Base-by-base conservation (phyloP, 1,139 yeast genomes). In the Taphrina deformans region DNA sequence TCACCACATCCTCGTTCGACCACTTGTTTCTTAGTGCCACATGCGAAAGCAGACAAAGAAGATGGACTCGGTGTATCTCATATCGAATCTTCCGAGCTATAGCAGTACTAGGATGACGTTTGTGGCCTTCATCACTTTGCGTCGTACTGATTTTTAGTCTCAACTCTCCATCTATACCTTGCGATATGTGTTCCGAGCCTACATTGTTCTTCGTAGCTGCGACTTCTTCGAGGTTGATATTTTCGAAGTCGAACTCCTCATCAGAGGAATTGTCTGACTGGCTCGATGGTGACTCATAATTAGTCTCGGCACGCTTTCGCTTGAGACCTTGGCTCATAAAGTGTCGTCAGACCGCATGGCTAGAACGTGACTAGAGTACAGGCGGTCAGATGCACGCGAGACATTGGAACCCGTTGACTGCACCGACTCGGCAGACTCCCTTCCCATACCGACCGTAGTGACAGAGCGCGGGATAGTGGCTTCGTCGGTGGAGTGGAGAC, bases 1-100 rank as follows among this genome's bases (percentile, higher is more conserved):
- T 77, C 1, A 89, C 72, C 1, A 72, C 71, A 2, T 74, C 71
- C 70, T 85, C 83, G 68, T 84, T 85, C 68, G 91, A 82, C 96
- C 96, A 90, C 10, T 76, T 71, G 73, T 90, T 92, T 18, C 96
- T 79, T 1, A 83, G 70, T 0, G 80, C 79, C 0, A 90, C 95
- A 74, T 88, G 96, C 2, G 81, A 74, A 35, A 88, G 73, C 81
- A 89, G 82, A 52, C 82, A 73, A 16, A 83, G 77, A 2, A 92
- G 70, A 69, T 84, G 83, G 66, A 82, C 71, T 75, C 84, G 81
- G 73, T 92, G 97, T n/a, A 85, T 75, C 0, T 74, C 69, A 56
- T 78, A 76, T 31, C 97, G 77, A 48, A 73, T 75, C 0, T 73
- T 72, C 27, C 88, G 78, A 70, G 88, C 92, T 82, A 86, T 80